These are phyloP conservation scores for Aspergillus hiratsukae DNA, from an alignment of 2,329 filamentous ascomycete species.

Conservation along the genomic window DNA sequence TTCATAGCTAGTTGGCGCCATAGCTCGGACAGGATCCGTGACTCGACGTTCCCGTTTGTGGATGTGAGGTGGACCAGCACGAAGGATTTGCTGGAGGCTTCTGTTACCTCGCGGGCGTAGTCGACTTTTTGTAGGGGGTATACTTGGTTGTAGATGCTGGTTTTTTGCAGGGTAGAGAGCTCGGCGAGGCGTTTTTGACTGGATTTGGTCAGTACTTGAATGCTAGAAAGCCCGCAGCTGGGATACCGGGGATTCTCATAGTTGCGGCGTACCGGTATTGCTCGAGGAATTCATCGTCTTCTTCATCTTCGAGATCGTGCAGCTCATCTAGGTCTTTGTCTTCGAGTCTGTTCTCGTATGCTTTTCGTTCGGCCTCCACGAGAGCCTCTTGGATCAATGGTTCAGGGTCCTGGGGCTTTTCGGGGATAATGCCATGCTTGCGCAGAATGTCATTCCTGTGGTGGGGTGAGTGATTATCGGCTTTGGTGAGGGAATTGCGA, in stretches of 20 bases:
- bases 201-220: conserved; percentile 1
- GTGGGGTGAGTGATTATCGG: conserved; percentile 11
- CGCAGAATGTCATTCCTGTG: conserved; percentile 94
- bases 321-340: conserved; percentile 93
- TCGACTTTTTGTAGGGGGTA: conserved; percentile 94
- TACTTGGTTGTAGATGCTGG: conserved; percentile 80
- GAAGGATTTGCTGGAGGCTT: conserved; percentile 67
- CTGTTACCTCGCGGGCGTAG: conserved; percentile 85
- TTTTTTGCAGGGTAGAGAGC: conserved; percentile 67
- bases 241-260: no score
- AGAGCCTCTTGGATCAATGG: conserved; percentile 95
- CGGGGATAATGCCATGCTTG: conserved; percentile 94
- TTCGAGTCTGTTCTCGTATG: conserved; percentile 88
- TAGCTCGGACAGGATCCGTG: conserved; percentile 73
- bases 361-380: conserved; percentile 72
- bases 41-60: conserved; percentile 76
- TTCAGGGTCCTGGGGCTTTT: conserved; percentile 92
- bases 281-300: conserved; percentile 89
- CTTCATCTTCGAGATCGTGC: conserved; percentile 87
- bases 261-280: conserved; percentile 59
- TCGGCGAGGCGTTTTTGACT: conserved; percentile 80
- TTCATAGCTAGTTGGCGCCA: conserved; percentile 80
- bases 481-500: conserved; percentile 9
- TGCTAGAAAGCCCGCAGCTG: neutral
- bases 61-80: conserved; percentile 79